A percentile compares a stretch with the other conserved stretches of the same genome.
Evolutionary conservation across 108 stramenopile genomes (phyloP).

Genomic region (Cyclostephanos invisitatus): DNA sequence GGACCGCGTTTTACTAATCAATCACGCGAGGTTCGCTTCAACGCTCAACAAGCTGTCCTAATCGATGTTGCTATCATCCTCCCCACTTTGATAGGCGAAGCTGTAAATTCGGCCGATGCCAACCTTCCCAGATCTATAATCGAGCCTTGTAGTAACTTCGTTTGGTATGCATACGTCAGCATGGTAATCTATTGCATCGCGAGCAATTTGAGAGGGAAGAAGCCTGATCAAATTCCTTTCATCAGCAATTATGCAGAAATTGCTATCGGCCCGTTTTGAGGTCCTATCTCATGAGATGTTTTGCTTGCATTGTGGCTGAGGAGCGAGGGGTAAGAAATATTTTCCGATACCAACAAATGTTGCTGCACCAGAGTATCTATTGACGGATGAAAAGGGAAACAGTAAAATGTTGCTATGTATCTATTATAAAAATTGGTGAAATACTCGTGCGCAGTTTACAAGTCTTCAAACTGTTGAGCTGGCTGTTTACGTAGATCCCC

Average conservation of each 20-base stretch:
- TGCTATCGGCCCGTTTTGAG: slow-evolving; percentile 67
- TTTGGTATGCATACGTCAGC: slow-evolving; percentile 65
- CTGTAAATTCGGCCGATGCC: slow-evolving; percentile 47
- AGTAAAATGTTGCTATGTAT: not conserved
- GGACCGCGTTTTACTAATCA: slow-evolving; percentile 59
- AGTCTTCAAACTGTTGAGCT: not conserved
- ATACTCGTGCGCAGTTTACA: not conserved
- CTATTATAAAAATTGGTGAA: not conserved
- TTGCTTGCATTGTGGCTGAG: not conserved
- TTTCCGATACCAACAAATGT: not conserved
- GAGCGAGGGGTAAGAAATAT: not conserved
- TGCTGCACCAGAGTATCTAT: not conserved
- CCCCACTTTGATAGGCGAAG: slow-evolving; percentile 64
- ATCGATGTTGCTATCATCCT: slow-evolving; percentile 74
- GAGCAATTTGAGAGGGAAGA: slow-evolving; percentile 65
- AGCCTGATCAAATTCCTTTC: slow-evolving; percentile 76
- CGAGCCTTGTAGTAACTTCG: slow-evolving; percentile 71
- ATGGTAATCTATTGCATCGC: slow-evolving; percentile 59
- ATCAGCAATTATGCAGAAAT: slow-evolving; percentile 59
- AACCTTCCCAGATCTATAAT: slow-evolving; percentile 39
- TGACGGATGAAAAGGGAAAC: not conserved
- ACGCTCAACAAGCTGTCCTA: slow-evolving; percentile 82
- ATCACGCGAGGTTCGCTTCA: slow-evolving; percentile 74
- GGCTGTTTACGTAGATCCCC: not conserved
- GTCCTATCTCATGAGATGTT: not conserved